Base-by-base conservation (phyloP, 192 early-diverging fungal species). In the Thamnidium elegans region DNA sequence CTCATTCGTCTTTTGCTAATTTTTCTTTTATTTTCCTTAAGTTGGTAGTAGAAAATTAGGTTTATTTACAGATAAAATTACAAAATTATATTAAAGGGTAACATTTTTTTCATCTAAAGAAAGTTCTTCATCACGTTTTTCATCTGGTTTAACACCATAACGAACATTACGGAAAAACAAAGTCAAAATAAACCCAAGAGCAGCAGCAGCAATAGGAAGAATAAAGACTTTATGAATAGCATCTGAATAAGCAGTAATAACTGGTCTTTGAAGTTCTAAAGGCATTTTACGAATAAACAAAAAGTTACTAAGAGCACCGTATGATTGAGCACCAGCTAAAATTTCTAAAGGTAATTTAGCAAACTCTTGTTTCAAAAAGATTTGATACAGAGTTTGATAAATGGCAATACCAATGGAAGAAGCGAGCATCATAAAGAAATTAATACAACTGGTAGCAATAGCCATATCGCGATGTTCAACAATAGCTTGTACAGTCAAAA, bases 381-480 rank as follows among this genome's bases (percentile, higher is more conserved):
- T 42, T n/a, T 44, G 50, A 20, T 59, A 34, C 4, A 65, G 32
- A 3, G 58, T 46, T 19, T 65, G 51, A 45, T 71, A 71, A 42
- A 71, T 34, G 43, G 69, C 63, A n/a, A 71, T 60, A 36, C 69
- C 69, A 45, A 71, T 45, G 4, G 64, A 47, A 61, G 63, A 60
- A 15, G 63, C 64, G 14, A 66, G 45, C 8, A 65, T 45, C 58
- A 61, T 61, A 52, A 70, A 65, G 43, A 70, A 63, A 23, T 55
- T 63, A 14, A 62, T 70, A 3, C 70, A 73, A 11, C 73, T 68
- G 30, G 81, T 85, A n/a, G 73, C 77, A 6, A 77, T 62, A 48
- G 81, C 81, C 50, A 82, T 72, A 66, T 82, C 78, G 42, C 72
- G 68, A 19, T 68, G 61, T 36, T 72, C 74, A 36, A 69, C 68